Conservation (phyloP, 1,284 basidiomycete genomes). For the Lignosus rhinocerotis region DNA sequence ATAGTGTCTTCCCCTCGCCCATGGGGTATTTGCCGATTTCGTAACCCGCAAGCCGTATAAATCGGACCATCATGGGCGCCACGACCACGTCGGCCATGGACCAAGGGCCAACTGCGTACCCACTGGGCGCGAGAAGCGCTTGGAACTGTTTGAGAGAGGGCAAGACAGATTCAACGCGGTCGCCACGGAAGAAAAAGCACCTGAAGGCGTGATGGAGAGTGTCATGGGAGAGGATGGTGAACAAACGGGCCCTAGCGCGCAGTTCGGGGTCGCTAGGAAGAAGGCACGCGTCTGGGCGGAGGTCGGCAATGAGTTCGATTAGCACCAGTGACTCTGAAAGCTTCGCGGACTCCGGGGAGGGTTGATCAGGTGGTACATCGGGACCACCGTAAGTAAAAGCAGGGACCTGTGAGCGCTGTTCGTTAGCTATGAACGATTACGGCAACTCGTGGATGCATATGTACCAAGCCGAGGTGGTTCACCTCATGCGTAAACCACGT, state of each 20-base stretch:
- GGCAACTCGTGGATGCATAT: not conserved
- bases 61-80: slow-evolving; percentile 23
- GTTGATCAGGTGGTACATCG: slow-evolving; percentile 46
- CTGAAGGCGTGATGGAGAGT: slow-evolving; percentile 41
- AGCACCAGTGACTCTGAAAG: slow-evolving; percentile 62
- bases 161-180: slow-evolving; percentile 45
- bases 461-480: slow-evolving; percentile 41
- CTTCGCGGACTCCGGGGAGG: slow-evolving; percentile 56
- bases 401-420: slow-evolving; percentile 39
- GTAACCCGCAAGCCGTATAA: slow-evolving; percentile 16
- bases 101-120: slow-evolving; percentile 35
- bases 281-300: slow-evolving; percentile 45
- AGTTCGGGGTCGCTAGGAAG: slow-evolving; percentile 53
- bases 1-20: slow-evolving; percentile 21
- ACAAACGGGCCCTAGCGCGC: slow-evolving; percentile 58
- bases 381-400: slow-evolving; percentile 60
- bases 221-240: slow-evolving; percentile 52
- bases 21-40: slow-evolving; percentile 23
- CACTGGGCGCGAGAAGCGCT: slow-evolving; percentile 29
- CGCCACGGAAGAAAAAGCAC: slow-evolving; percentile 34
- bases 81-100: slow-evolving; percentile 47
- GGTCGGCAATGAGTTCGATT: slow-evolving; percentile 61
- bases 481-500: slow-evolving; percentile 36
- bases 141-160: slow-evolving; percentile 35
- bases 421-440: not conserved